phyloP scores from a whole-genome alignment of 2,329 filamentous ascomycete genomes.

The Trichophyton equinum region DNA sequence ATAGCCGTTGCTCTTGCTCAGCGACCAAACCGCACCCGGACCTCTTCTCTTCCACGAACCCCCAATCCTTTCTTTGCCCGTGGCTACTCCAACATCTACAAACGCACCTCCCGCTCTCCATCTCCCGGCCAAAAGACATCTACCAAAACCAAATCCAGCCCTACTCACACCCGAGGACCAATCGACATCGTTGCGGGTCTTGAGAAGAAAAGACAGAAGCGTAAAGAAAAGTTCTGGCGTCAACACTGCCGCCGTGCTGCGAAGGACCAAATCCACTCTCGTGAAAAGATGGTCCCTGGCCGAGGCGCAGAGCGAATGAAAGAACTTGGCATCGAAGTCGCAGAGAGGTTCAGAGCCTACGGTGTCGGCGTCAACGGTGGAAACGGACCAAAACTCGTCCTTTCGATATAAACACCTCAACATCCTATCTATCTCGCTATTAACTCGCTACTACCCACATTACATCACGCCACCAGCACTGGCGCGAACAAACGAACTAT shows the following conservation, averaged over 20 bases:
- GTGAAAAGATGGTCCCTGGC: constrained; percentile 56
- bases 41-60: constrained; percentile 75
- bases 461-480: no score
- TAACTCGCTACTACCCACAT: not conserved
- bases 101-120: constrained; percentile 14
- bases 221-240: constrained; percentile 82
- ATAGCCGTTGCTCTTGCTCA: constrained; percentile 42
- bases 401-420: constrained; percentile 37
- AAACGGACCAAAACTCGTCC: constrained; percentile 45
- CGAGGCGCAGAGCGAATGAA: constrained; percentile 88
- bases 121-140: constrained; percentile 13
- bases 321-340: constrained; percentile 78
- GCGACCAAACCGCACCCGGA: constrained; percentile 58
- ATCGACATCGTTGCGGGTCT: constrained; percentile 96
- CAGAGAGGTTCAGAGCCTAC: constrained; percentile 65
- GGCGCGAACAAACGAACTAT: not conserved
- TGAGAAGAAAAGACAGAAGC: constrained; percentile 83
- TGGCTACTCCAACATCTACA: not conserved
- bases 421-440: not conserved
- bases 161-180: constrained; percentile 70
- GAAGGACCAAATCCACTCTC: constrained; percentile 51
- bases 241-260: constrained; percentile 77
- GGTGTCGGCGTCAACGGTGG: constrained; percentile 32
- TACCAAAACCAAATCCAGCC: constrained; percentile 20
- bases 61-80: constrained; percentile 54